Conservation (phyloP, 2,329 filamentous ascomycete species). For the Beauveria sp. region DNA sequence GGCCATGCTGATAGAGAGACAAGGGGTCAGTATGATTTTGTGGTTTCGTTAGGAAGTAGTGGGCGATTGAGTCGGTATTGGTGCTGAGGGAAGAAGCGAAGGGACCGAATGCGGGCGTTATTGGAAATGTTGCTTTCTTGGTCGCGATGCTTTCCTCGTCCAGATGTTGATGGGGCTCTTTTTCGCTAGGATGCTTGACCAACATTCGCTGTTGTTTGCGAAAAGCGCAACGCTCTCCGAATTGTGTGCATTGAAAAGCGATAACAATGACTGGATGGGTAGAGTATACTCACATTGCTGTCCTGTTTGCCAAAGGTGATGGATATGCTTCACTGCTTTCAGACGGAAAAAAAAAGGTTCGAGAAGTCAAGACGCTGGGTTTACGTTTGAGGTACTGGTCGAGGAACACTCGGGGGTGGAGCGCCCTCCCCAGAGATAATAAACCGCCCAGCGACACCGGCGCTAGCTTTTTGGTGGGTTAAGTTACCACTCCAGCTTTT, state of each 20-base stretch:
- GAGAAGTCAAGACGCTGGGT: background rate
- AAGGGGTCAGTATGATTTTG: background rate
- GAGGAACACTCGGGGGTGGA: background rate
- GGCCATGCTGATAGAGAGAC: constrained; percentile 26
- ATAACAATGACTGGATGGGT: background rate
- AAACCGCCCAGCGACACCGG: constrained; percentile 13
- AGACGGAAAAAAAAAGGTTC: background rate
- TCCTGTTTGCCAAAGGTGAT: background rate
- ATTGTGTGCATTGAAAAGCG: too few species aligned
- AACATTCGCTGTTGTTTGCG: background rate
- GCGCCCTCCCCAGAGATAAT: constrained; percentile 4
- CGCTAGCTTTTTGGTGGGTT: background rate
- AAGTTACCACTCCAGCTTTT: background rate
- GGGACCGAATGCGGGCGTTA: background rate
- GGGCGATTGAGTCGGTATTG: background rate
- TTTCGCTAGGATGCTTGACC: background rate
- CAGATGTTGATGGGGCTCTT: background rate
- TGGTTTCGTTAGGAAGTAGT: background rate
- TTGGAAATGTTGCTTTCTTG: background rate
- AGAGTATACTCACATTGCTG: background rate
- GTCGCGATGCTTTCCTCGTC: background rate
- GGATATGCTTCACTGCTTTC: background rate
- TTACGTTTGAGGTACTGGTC: constrained; percentile 6
- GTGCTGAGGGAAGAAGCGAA: background rate
- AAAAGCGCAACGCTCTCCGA: background rate